These are phyloP conservation scores for Chiua virens DNA, from an alignment of 768 basidiomycete genomes.

Conservation along the genomic window DNA sequence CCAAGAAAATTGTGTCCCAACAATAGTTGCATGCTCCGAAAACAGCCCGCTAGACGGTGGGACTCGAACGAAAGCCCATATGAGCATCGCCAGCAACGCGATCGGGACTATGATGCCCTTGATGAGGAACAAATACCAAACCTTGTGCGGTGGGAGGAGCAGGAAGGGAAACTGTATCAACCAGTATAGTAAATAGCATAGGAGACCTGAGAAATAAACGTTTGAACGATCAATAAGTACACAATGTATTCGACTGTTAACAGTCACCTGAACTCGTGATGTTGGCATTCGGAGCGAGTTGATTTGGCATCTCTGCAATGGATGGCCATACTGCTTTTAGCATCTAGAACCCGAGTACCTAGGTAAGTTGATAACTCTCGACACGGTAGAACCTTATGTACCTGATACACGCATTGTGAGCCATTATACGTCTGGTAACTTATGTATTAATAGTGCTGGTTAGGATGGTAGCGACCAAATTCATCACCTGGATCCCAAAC, in stretches of 20 bases:
- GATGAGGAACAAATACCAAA: conserved; percentile 73
- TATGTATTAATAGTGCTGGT: neutral
- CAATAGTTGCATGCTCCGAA: conserved; percentile 41
- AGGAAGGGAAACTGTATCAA: conserved; percentile 73
- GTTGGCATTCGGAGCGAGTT: conserved; percentile 51
- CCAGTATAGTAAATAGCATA: conserved; percentile 81
- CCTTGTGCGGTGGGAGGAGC: conserved; percentile 73
- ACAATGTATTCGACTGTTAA: too few species aligned
- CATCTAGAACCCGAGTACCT: too few species aligned
- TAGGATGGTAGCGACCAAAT: neutral
- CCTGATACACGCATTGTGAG: conserved; percentile 73
- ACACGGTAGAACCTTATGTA: neutral
- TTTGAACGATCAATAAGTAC: too few species aligned
- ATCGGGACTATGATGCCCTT: conserved; percentile 66
- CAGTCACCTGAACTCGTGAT: conserved; percentile 56
- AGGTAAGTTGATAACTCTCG: neutral
- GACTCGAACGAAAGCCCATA: conserved; percentile 75
- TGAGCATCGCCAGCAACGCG: conserved; percentile 68
- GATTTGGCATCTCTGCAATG: conserved; percentile 61
- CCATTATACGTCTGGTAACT: conserved; percentile 50
- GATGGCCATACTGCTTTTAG: conserved; percentile 85
- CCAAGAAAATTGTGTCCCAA: conserved; percentile 64
- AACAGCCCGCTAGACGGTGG: conserved; percentile 63
- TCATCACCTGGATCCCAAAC: conserved; percentile 67
- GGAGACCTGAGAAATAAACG: conserved; percentile 42